Evolutionary conservation across 257 asterid species (phyloP), one percentile per base, ranked within the genome.

Genomic region (Solanum tarapatanum): DNA sequence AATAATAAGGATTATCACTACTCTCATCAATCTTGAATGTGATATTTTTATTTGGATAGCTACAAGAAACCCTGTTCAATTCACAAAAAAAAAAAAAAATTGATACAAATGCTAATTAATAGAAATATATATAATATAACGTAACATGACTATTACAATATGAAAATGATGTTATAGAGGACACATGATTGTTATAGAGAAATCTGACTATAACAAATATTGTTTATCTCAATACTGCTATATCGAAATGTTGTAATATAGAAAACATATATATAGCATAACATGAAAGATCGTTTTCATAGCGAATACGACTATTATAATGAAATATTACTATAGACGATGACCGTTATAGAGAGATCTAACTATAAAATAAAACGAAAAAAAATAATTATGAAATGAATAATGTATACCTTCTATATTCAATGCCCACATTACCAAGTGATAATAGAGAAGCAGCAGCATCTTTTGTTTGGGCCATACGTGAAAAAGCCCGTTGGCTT

Each of bases 11-110:
- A 90, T 93, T 85, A 73, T 86, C 92, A 93, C 99, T 96, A 89
- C 83, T 92, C 33, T 93, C 97, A 7, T 94, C 94, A 26, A 96
- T 96, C 93, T 94, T 93, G 75, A 95, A 88, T 35, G 97, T 91
- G n/a, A 93, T 93, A 86, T 95, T 95, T 88, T 87, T 92, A 92
- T 83, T 89, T 32, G 98, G 93, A 55, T 96, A 96, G 94, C 90
- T 96, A 91, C 99, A 96, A 8, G 98, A 86, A 36, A 94, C 94
- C 98, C 97, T 95, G 93, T 70, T 76, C n/a, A n/a, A 41, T 77
- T 77, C 82, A 28, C 39, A 85, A 1, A 85, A 74, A 36, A 80
- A 70, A 36, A 4, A 48, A 4, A 30, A 30, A 30, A 35, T 2
- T 35, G 30, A 21, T 10, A 19, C 51, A 21, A 35, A 74, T 74